A percentile compares a stretch with the other conserved stretches of the same genome.
phyloP scores from a whole-genome alignment of 2,329 filamentous ascomycete genomes.

The Calonectria pseudoturangicola region DNA sequence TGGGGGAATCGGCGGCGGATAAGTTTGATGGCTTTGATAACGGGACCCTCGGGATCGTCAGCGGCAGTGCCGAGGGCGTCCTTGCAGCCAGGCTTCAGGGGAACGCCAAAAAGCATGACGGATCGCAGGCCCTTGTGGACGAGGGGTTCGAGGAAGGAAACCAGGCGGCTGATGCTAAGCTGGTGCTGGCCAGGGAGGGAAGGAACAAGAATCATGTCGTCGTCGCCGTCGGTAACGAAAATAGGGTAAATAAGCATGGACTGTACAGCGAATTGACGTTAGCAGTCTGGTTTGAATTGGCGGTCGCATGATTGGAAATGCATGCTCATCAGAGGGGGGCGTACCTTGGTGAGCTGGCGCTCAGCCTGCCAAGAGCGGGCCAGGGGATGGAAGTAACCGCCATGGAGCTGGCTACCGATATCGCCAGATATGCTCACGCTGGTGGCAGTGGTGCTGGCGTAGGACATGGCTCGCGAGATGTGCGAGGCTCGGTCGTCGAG shows the following conservation, averaged over 20 bases:
- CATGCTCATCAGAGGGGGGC: slow-evolving; percentile 46
- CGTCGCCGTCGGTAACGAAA: slow-evolving; percentile 95
- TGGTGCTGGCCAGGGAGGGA: slow-evolving; percentile 94
- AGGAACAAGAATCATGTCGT: slow-evolving; percentile 92
- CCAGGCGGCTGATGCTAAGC: slow-evolving; percentile 88
- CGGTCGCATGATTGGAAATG: not conserved
- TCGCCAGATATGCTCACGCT: slow-evolving; percentile 83
- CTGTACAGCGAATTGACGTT: slow-evolving; percentile 65
- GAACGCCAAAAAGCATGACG: slow-evolving; percentile 97
- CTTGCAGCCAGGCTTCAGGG: slow-evolving; percentile 86
- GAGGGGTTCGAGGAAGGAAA: slow-evolving; percentile 89
- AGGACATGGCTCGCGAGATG: slow-evolving; percentile 78
- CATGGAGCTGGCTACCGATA: slow-evolving; percentile 88
- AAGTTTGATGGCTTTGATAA: slow-evolving; percentile 90
- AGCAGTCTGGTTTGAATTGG: slow-evolving; percentile 34
- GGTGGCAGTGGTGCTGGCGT: slow-evolving; percentile 79
- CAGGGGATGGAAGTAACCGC: slow-evolving; percentile 87
- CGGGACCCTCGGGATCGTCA: slow-evolving; percentile 94
- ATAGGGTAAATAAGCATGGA: slow-evolving; percentile 99
- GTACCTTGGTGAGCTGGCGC: slow-evolving; percentile 88
- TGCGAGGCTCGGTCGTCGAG: slow-evolving; percentile 77
- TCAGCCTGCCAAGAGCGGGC: slow-evolving; percentile 89
- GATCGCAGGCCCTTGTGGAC: slow-evolving; percentile 92
- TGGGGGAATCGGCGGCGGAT: slow-evolving; percentile 90
- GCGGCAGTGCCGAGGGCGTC: slow-evolving; percentile 94